A percentile compares a stretch with the other conserved stretches of the same genome.
These are phyloP conservation scores for Blepharisma undulans DNA, from an alignment of 169 alveolate species.

Conservation along the genomic window DNA sequence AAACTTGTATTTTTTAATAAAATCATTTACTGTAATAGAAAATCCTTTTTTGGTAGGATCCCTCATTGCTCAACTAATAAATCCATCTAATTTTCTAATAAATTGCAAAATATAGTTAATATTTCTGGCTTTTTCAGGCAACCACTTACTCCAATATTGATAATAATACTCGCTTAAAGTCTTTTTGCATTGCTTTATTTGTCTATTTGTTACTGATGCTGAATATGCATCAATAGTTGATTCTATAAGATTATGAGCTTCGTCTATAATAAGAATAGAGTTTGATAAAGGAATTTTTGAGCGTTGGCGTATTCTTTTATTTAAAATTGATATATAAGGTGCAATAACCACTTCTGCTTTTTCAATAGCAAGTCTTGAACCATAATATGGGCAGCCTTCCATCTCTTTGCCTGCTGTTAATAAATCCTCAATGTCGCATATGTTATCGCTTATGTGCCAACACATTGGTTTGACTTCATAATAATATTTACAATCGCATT, in stretches of 20 bases:
- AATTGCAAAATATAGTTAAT: background rate
- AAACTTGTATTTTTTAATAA: too few species aligned
- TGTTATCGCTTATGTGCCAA: background rate
- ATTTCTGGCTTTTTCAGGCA: background rate
- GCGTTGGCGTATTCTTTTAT: background rate
- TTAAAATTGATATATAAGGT: conserved; percentile 11
- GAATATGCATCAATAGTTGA: background rate
- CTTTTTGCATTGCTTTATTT: background rate
- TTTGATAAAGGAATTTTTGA: background rate
- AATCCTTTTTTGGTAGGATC: background rate
- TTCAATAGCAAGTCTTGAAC: background rate
- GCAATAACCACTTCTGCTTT: conserved; percentile 28
- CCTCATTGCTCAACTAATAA: background rate
- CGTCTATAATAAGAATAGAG: background rate
- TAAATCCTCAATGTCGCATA: conserved; percentile 29
- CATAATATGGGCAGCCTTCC: conserved; percentile 29
- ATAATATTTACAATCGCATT: background rate
- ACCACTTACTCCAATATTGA: background rate
- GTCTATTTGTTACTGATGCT: background rate
- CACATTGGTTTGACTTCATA: background rate
- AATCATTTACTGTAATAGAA: background rate
- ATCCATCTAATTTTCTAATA: background rate
- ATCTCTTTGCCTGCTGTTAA: background rate
- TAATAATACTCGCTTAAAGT: background rate
- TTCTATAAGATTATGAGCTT: background rate